A percentile compares a stretch with the other conserved stretches of the same genome.
These are phyloP conservation scores for Wickerhamiella spandovensis DNA, from an alignment of 805 yeast species.

Conservation along the genomic window DNA sequence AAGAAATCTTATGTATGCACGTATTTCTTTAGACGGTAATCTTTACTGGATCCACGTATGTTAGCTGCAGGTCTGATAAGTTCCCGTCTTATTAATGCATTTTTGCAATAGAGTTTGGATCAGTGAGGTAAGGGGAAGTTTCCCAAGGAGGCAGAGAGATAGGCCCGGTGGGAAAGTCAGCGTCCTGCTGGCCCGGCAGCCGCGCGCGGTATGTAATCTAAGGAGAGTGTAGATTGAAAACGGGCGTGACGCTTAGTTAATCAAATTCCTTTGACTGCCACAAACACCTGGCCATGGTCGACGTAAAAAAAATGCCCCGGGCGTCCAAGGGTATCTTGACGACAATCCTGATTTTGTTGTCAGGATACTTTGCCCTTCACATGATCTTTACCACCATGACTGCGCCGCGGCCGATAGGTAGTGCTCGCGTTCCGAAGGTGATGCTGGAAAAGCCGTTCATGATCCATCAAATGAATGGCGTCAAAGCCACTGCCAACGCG, in stretches of 20 bases:
- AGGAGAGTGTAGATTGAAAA: neutral
- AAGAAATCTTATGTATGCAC: too few relatives aligned
- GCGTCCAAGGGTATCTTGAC: neutral
- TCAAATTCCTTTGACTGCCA: neutral
- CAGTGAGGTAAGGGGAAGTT: too few relatives aligned
- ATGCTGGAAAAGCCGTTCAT: constrained; percentile 18
- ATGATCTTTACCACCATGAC: constrained; percentile 10
- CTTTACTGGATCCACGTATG: too few relatives aligned
- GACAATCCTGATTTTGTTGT: constrained; percentile 1
- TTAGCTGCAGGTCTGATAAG: too few relatives aligned
- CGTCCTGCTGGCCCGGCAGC: too few relatives aligned
- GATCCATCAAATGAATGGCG: constrained; percentile 47
- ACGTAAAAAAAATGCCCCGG: neutral
- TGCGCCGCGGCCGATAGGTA: constrained; percentile 12
- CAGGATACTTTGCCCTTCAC: constrained; percentile 6
- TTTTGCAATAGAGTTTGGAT: too few relatives aligned
- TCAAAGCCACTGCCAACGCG: constrained; percentile 60
- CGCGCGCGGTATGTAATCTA: too few relatives aligned
- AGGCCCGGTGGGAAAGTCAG: too few relatives aligned
- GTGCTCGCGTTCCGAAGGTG: constrained; percentile 16
- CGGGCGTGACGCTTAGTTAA: neutral
- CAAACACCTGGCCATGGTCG: neutral
- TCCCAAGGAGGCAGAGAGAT: too few relatives aligned
- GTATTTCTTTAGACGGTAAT: too few relatives aligned
- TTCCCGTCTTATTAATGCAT: too few relatives aligned